Base-by-base conservation (phyloP, 2,329 filamentous ascomycete species). In the Passalora sequoiae region DNA sequence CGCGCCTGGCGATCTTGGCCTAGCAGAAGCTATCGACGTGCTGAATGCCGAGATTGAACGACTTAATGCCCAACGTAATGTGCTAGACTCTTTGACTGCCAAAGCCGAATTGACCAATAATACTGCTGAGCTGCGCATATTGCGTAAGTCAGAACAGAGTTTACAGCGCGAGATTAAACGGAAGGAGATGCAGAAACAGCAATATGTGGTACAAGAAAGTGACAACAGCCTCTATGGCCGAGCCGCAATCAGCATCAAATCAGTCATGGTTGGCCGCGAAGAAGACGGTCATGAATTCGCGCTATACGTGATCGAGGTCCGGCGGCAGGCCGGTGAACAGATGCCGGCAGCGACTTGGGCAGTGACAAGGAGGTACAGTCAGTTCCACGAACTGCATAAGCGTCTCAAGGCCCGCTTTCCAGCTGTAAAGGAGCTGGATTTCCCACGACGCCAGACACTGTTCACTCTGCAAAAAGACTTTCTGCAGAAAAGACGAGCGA, bases 81-180 rank as follows among this genome's bases (percentile, higher is more conserved):
- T 98, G 13, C 81, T 98, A 13, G 87, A 96, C 57, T 94, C 91
- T 1, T 69, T 98, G 45, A 92, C 87, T 2, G 81, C 86, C 44
- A 98, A 98, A 67, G 92, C 94, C 0, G 92, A 98, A 63, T 71
- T 98, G 40, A 98, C 92, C 1, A 98, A 98, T 63, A 98, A 98
- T 61, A 89, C 84, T 10, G 88, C 91, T 1, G 92, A 98, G 64
- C 66, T 98, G 40, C 79, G 92, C 24, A 97, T 98, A 49, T 66
- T 98, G 38, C 81, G 84, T 42, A 98, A 98, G 65, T 96, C 89
- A 1, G 95, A 92, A 64, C 83, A 89, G 22, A 98, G 92, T 65
- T 70, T 98, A 44, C 86, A 94, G 59, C 78, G 92, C 53, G 92
- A 98, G 65, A 89, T 97, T 42, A 80, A 88, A 44, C 81, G 89